These are phyloP conservation scores for Calycina marina DNA, from an alignment of 2,329 filamentous ascomycete genomes.

Conservation along the genomic window DNA sequence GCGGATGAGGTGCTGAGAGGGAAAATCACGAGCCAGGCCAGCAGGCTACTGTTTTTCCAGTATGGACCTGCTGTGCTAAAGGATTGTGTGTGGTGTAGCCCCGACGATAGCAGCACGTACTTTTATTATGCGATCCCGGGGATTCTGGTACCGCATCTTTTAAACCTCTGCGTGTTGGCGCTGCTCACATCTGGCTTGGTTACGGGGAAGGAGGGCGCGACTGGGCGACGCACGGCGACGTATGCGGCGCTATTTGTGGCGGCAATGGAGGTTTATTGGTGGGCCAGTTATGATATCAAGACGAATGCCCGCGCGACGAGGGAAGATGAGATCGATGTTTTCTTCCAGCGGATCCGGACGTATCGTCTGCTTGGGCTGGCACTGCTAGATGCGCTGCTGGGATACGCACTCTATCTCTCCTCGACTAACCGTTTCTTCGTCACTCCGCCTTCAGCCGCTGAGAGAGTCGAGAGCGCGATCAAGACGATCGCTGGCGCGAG, in stretches of 20 bases:
- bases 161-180: slow-evolving; percentile 60
- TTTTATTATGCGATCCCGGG: slow-evolving; percentile 68
- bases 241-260: slow-evolving; percentile 44
- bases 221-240: slow-evolving; percentile 60
- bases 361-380: slow-evolving; percentile 51
- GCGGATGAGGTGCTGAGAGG: slow-evolving; percentile 50
- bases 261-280: slow-evolving; percentile 49
- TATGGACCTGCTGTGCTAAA: slow-evolving; percentile 64
- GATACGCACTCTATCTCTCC: slow-evolving; percentile 55
- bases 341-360: slow-evolving; percentile 54
- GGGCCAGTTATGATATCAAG: slow-evolving; percentile 50
- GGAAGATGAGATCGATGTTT: slow-evolving; percentile 49
- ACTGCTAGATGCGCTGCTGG: slow-evolving; percentile 47
- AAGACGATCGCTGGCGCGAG: slow-evolving; percentile 42
- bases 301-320: slow-evolving; percentile 47
- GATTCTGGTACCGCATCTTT: slow-evolving; percentile 61
- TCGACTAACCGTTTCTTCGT: slow-evolving; percentile 69
- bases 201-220: slow-evolving; percentile 44
- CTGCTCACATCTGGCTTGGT: slow-evolving; percentile 56
- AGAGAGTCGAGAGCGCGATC: slow-evolving; percentile 48
- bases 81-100: slow-evolving; percentile 67
- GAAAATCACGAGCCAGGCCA: slow-evolving; percentile 56
- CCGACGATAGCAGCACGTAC: slow-evolving; percentile 56
- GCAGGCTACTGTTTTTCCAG: slow-evolving; percentile 66
- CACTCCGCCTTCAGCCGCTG: slow-evolving; percentile 41